These are phyloP conservation scores for Wickerhamomyces hampshirensis DNA, from an alignment of 805 yeast species.

Conservation along the genomic window DNA sequence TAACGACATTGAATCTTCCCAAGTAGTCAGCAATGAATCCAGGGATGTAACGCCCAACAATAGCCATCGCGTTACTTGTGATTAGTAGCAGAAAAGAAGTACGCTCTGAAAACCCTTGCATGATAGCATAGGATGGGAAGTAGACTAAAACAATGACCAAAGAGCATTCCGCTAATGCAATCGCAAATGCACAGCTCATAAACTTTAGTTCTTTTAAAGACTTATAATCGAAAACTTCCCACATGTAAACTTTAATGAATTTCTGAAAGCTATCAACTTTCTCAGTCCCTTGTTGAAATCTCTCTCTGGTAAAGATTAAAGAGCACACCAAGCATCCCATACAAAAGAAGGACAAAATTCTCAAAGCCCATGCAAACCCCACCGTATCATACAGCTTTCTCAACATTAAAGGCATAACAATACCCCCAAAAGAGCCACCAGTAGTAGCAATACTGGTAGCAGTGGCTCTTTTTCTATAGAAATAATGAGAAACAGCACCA, in stretches of 20 bases:
- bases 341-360: slow-evolving; percentile 43
- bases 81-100: slow-evolving; percentile 43
- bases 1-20: slow-evolving; percentile 53
- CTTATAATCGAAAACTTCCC: slow-evolving; percentile 27
- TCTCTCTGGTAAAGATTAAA: slow-evolving; percentile 27
- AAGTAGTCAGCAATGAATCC: slow-evolving; percentile 39
- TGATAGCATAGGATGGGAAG: slow-evolving; percentile 46
- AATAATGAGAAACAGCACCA: slow-evolving; percentile 42
- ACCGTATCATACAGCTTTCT: slow-evolving; percentile 34
- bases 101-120: slow-evolving; percentile 35
- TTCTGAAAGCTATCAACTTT: slow-evolving; percentile 10
- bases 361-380: slow-evolving; percentile 52
- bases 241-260: slow-evolving; percentile 13
- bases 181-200: slow-evolving; percentile 38
- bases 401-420: slow-evolving; percentile 42
- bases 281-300: slow-evolving; percentile 21
- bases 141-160: slow-evolving; percentile 43
- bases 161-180: slow-evolving; percentile 43
- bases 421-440: slow-evolving; percentile 50
- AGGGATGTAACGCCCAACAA: slow-evolving; percentile 38
- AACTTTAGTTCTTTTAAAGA: slow-evolving; percentile 42
- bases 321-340: slow-evolving; percentile 22
- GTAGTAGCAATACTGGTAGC: slow-evolving; percentile 43
- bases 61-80: slow-evolving; percentile 35
- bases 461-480: slow-evolving; percentile 35